Conservation (phyloP, 202 grass and related monocot genomes). For the Zizania palustris region DNA sequence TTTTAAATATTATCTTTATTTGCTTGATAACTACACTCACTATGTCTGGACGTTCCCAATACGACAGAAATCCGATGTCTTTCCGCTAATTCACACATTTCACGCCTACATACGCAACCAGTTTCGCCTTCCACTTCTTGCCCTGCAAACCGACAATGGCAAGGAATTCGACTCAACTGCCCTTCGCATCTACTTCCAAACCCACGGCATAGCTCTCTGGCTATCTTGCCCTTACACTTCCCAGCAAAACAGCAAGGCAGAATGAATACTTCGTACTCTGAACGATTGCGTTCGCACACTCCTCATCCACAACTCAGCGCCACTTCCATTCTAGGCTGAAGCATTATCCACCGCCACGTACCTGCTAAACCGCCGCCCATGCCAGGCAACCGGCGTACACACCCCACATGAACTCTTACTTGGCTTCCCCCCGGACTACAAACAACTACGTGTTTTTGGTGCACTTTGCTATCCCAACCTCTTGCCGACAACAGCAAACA, state of each 20-base stretch:
- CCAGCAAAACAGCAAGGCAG: background rate
- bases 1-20: background rate
- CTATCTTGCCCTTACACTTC: background rate
- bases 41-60: background rate
- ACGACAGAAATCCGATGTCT: background rate
- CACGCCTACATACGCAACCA: background rate
- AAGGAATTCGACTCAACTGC: background rate
- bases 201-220: background rate
- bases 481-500: background rate
- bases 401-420: background rate
- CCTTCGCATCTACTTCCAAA: background rate
- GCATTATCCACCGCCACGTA: background rate
- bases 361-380: background rate
- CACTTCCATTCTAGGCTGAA: background rate
- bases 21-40: background rate
- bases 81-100: background rate
- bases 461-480: background rate
- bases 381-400: background rate
- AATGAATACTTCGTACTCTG: background rate
- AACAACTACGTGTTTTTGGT: background rate
- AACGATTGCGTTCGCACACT: background rate
- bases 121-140: background rate
- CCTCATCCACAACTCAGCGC: background rate
- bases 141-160: background rate
- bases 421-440: background rate